Base-by-base conservation (phyloP, 345 rosid genomes). In the Rhizophora mangle region DNA sequence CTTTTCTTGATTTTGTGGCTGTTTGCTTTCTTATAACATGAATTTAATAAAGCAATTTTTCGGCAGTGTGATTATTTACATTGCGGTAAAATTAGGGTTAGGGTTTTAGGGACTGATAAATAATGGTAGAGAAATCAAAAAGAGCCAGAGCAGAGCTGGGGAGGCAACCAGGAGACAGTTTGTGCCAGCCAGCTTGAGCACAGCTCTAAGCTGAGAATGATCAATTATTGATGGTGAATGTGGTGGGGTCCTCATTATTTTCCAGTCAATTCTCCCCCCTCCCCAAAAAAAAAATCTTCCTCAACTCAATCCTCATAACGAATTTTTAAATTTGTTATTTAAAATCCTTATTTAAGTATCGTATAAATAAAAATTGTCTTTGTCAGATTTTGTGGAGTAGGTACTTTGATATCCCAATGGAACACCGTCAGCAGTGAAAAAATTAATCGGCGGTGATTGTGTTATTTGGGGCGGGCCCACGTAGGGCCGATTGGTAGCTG, bases 131-230 rank as follows among this genome's bases (percentile, higher is more conserved):
- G 61, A 37, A 65, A 4, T 8, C 53, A 15, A 20, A 43, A n/a
- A 47, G 51, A 68, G 68, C 64, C 62, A 29, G 32, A 26, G 8
- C 62, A 29, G 32, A 26, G 8, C 1, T 1, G 10, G 13, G 5
- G 82, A 51, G 59, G n/a, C 11, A 16, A 30, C 64, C 69, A 29
- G 69, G 68, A 70, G 79, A 75, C 75, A 79, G 80, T 43, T 68
- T 79, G 72, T 81, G 93, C 78, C 93, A 89, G 93, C 78, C 93
- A 89, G 97, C 90, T 80, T 69, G 85, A 74, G 72, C 56, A 75
- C 92, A 89, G 87, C 65, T 79, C 88, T 82, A 74, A 72, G 74
- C 74, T 46, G 76, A 74, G 76, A 66, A 71, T 62, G 70, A 76
- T 85, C 87, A 72, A 65, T 72, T 72, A 72, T 65, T 72, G 75